Conservation (phyloP, 352 stramenopile genomes). For the Globisporangium viniferum region DNA sequence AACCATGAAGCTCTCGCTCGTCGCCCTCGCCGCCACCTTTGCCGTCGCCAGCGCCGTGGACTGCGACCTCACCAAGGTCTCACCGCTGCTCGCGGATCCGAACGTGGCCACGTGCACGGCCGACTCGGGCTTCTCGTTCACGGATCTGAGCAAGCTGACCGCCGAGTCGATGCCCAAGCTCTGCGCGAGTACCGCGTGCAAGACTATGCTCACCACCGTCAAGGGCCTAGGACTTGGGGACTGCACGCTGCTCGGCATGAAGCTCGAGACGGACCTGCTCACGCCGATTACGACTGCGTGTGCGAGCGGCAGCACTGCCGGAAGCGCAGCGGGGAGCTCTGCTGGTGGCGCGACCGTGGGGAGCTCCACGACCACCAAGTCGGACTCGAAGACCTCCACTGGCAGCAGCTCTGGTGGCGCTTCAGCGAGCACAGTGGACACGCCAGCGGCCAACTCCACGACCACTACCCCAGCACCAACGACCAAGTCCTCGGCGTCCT, state of each 20-base stretch:
- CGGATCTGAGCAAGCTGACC: conserved; percentile 1
- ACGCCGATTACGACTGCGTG: conserved; percentile 14
- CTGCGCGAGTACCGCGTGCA: conserved; percentile 23
- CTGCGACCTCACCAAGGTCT: conserved; percentile 13
- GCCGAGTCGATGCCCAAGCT: conserved; percentile 17
- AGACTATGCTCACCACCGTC: conserved; percentile 17
- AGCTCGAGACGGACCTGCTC: conserved; percentile 24
- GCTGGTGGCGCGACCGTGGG: neutral
- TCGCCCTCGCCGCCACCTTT: conserved; percentile 2
- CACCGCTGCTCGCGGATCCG: conserved; percentile 3
- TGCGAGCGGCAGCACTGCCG: neutral
- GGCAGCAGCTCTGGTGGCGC: neutral
- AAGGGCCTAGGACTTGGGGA: conserved; percentile 25
- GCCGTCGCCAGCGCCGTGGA: conserved; percentile 4
- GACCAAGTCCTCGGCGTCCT: neutral
- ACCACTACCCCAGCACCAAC: neutral
- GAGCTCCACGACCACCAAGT: neutral
- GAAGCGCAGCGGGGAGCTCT: neutral
- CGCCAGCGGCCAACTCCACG: neutral
- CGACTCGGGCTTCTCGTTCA: conserved; percentile 29
- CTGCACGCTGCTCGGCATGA: conserved; percentile 23
- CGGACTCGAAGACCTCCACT: neutral
- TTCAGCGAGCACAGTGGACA: neutral
- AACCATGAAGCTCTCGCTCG: conserved; percentile 16
- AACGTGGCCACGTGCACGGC: conserved; percentile 3